Conservation (phyloP, 176 grass and related monocot genomes). For the Bromus sterilis region DNA sequence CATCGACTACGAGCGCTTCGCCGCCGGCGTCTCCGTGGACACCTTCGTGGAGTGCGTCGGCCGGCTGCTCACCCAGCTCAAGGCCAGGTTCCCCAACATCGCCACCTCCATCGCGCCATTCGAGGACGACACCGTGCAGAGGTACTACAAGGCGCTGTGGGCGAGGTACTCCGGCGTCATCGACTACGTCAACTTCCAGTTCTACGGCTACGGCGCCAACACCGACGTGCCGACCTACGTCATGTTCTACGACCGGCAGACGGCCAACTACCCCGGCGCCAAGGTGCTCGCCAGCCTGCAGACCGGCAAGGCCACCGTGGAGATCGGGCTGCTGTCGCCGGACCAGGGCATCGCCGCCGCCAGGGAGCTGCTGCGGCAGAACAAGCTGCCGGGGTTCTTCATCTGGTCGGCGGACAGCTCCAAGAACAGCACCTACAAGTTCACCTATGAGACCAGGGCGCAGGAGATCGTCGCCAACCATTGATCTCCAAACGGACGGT, state of each 20-base stretch:
- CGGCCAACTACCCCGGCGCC: not conserved
- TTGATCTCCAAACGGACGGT: not conserved
- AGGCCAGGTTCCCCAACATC: not conserved
- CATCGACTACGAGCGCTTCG: not conserved
- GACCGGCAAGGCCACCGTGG: not conserved
- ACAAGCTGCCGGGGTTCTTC: not conserved
- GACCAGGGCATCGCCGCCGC: not conserved
- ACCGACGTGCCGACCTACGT: not conserved
- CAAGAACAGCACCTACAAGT: not conserved
- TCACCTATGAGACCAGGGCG: not conserved
- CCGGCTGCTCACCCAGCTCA: not conserved
- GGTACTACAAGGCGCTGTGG: conserved; percentile 16
- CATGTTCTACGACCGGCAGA: not conserved
- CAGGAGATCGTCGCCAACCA: not conserved
- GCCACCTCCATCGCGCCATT: not conserved
- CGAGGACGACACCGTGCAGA: not conserved
- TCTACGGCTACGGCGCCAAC: not conserved
- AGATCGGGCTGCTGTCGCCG: not conserved
- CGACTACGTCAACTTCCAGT: not conserved
- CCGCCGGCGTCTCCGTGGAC: not conserved
- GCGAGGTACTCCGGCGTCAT: not conserved
- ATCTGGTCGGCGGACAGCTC: not conserved
- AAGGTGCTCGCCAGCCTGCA: not conserved
- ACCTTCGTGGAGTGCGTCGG: not conserved
- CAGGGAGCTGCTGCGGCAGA: not conserved